phyloP scores from a whole-genome alignment of 2,329 filamentous ascomycete genomes.

The Alternaria angustiovoidea region DNA sequence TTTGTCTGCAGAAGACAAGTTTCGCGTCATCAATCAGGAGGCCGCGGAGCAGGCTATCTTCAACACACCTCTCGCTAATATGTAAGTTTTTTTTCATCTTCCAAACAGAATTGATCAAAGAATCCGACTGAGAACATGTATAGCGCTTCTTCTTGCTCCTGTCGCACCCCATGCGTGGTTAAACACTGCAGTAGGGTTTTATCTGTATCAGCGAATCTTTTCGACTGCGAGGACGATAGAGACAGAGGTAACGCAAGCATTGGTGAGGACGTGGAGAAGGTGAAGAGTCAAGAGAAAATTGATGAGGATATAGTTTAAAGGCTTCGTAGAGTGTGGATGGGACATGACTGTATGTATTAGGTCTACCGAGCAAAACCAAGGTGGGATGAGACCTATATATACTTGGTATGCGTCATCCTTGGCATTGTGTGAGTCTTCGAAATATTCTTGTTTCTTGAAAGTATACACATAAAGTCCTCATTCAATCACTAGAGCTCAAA shows the following conservation, averaged over 20 bases:
- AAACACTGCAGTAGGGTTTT: too few relatives aligned
- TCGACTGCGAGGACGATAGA: neutral
- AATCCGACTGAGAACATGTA: neutral
- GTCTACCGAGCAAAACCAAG: too few relatives aligned
- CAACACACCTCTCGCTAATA: neutral
- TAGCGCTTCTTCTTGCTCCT: neutral
- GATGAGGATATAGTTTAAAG: neutral
- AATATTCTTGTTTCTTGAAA: too few relatives aligned
- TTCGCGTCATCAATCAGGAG: neutral
- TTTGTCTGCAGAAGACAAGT: neutral
- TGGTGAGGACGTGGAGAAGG: neutral
- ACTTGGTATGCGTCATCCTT: too few relatives aligned
- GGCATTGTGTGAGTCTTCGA: too few relatives aligned
- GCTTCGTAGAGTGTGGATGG: too few relatives aligned
- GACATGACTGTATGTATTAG: too few relatives aligned
- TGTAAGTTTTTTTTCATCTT: neutral
- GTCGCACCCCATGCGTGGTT: neutral
- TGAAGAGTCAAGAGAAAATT: neutral
- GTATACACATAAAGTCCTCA: neutral
- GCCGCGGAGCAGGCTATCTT: neutral
- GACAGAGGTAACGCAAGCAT: neutral
- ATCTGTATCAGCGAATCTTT: neutral
- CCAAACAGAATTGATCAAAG: too few relatives aligned
- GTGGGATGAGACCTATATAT: too few relatives aligned
- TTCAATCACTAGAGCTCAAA: neutral